A percentile compares a stretch with the other conserved stretches of the same genome.
Evolutionary conservation across 1,284 basidiomycete species (phyloP).

Genomic region (Leccinum subfulvum): DNA sequence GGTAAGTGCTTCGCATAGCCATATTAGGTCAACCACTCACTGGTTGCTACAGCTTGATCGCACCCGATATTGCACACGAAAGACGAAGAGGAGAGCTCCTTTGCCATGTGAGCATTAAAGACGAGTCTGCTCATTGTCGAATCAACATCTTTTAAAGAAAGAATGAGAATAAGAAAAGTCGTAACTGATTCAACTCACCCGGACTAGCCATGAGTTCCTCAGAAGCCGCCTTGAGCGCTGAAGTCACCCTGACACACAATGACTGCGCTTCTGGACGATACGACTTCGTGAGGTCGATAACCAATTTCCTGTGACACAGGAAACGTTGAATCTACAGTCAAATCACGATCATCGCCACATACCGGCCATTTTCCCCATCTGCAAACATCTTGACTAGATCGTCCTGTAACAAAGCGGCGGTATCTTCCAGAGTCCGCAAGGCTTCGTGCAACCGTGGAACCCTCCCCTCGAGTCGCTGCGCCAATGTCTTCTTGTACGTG

Average conservation of each 20-base stretch:
- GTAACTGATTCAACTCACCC: conserved; percentile 31
- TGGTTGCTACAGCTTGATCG: conserved; percentile 34
- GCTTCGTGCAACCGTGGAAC: conserved; percentile 58
- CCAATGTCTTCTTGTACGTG: conserved; percentile 56
- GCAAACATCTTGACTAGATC: conserved; percentile 52
- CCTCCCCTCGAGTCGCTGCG: conserved; percentile 57
- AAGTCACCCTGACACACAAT: conserved; percentile 32
- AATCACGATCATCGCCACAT: conserved; percentile 10
- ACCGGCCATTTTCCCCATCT: conserved; percentile 31
- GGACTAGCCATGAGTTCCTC: conserved; percentile 31
- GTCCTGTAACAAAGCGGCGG: conserved; percentile 51
- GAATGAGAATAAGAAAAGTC: conserved; percentile 7
- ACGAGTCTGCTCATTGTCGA: conserved; percentile 32
- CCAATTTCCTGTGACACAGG: conserved; percentile 39
- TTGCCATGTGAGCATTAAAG: conserved; percentile 43
- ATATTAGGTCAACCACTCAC: conserved; percentile 33
- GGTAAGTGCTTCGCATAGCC: conserved; percentile 6
- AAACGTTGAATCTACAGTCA: not conserved
- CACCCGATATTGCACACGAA: conserved; percentile 48
- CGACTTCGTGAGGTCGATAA: conserved; percentile 36
- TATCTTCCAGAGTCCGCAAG: conserved; percentile 40
- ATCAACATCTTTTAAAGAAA: conserved; percentile 21
- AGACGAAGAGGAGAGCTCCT: conserved; percentile 40
- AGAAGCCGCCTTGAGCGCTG: conserved; percentile 38
- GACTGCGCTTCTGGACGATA: conserved; percentile 51